phyloP scores from a whole-genome alignment of 441 rosid species.

The Kokia cookei region DNA sequence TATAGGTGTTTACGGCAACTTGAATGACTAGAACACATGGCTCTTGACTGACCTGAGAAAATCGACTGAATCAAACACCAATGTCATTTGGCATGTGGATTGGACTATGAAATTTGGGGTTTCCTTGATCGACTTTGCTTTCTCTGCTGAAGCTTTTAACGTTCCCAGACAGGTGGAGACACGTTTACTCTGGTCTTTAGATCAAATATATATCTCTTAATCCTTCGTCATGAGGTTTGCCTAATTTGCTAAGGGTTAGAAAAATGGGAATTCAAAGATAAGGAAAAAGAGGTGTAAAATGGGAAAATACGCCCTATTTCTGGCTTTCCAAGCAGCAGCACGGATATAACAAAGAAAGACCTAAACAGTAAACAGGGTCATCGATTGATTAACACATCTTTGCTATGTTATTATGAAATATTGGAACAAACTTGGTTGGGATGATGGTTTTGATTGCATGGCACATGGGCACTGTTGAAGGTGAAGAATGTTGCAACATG shows the following conservation, averaged over 20 bases:
- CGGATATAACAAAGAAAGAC: background rate
- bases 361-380: background rate
- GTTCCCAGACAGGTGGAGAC: background rate
- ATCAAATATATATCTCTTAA: background rate
- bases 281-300: too few relatives aligned
- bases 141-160: background rate
- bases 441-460: background rate
- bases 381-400: background rate
- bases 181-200: background rate
- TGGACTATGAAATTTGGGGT: background rate
- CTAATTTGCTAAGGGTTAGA: too few relatives aligned
- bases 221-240: background rate
- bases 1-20: background rate
- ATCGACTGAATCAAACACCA: background rate
- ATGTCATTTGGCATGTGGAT: background rate
- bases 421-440: background rate
- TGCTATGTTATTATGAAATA: background rate
- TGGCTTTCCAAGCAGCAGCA: background rate
- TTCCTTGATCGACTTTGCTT: background rate
- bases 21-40: background rate
- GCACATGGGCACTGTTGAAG: background rate
- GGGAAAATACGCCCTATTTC: background rate
- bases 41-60: background rate
- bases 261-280: background rate
- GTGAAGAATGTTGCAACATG: background rate